These are phyloP conservation scores for Leishmania gerbilli DNA, from an alignment of 208 protist species.

Conservation along the genomic window DNA sequence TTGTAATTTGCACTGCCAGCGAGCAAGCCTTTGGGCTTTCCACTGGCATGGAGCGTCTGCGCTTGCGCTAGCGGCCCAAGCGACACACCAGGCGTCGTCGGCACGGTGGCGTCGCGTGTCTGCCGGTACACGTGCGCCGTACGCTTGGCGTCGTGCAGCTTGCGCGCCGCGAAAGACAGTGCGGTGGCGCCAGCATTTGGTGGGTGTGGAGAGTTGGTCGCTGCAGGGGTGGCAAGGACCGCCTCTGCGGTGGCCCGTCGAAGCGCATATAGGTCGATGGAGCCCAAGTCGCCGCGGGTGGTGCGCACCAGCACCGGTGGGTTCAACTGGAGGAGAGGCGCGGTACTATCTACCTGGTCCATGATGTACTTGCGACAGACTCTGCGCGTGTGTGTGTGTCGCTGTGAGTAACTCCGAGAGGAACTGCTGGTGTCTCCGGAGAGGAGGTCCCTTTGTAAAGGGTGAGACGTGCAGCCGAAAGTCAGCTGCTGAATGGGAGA, in stretches of 20 bases:
- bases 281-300: constrained; percentile 4
- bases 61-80: background rate
- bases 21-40: background rate
- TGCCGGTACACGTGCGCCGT: constrained; percentile 20
- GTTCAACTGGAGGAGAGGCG: constrained; percentile 31
- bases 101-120: constrained; percentile 3
- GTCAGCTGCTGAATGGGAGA: background rate
- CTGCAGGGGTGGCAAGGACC: background rate
- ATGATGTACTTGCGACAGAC: background rate
- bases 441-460: background rate
- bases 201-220: background rate
- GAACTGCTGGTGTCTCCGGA: background rate
- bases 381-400: background rate
- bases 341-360: constrained; percentile 9
- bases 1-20: background rate
- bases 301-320: constrained; percentile 33
- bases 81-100: background rate
- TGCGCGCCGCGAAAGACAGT: constrained; percentile 22
- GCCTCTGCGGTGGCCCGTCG: background rate
- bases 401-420: background rate
- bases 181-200: background rate
- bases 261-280: constrained; percentile 16
- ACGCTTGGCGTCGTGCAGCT: constrained; percentile 32
- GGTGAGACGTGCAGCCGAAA: background rate
- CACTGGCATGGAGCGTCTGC: background rate